Base-by-base conservation (phyloP, 2,329 filamentous ascomycete species). In the Verticillium tricorpus region DNA sequence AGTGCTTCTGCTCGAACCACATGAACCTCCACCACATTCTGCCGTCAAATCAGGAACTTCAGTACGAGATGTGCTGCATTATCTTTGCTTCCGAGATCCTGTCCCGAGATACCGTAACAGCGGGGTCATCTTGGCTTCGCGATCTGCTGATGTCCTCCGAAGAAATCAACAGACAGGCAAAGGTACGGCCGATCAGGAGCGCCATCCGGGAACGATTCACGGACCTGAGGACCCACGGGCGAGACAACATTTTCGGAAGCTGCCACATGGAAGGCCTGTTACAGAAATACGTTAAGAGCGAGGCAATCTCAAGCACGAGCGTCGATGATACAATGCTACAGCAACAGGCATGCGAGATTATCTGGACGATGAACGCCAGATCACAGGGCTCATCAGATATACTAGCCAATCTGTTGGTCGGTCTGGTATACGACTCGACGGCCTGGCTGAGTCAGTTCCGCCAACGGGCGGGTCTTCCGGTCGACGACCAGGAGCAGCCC, bases 281-380 rank as follows among this genome's bases (percentile, higher is more conserved):
- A 25, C 80, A 80, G 5, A 79, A 83, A 56, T 86, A 81, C 66
- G 83, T 85, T 59, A 77, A 76, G 64, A 77, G 78, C 11, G 82
- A 79, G 69, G 73, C 75, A 57, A 67, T 85, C 61, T 71, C 88
- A 8, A 85, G 85, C n/a, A 68, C 88, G 66, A 85, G 82, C 0
- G 78, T 84, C n/a, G 83, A 83, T 75, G 84, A 88, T 60, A 73
- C 81, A 5, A 85, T 88, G 70, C 77, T 89, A 15, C 85, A 88
- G 69, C 74, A 78, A 7, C 83, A 87, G 70, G 84, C 85, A 15
- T 85, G 84, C 67, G 80, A 77, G 22, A 83, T 88, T 56, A 74
- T 89, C 22, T 81, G 81, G 2, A 76, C 82, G 17, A 78, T 83
- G 62, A 85, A 88, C 64, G 79, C 81, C 58, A 75, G 78, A 2